Percentiles rank a stretch among this genome's conserved stretches.
These are phyloP conservation scores for Tylopilus sp. DNA, from an alignment of 1,284 basidiomycete genomes.

Conservation along the genomic window DNA sequence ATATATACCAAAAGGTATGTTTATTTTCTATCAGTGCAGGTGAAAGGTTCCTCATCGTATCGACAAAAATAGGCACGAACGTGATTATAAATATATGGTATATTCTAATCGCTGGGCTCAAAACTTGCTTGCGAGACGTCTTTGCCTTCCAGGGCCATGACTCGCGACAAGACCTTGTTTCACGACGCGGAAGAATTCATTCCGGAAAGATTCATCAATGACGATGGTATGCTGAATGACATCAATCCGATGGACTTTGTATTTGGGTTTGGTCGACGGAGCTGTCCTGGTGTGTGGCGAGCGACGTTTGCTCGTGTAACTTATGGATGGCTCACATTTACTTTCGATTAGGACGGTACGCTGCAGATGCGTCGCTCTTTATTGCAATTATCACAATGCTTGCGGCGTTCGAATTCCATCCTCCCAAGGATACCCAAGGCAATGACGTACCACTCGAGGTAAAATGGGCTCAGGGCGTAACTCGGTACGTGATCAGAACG, in stretches of 20 bases:
- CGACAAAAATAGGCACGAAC: constrained; percentile 7
- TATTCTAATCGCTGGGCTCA: too few species aligned
- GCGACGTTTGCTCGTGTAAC: background rate
- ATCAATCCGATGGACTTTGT: constrained; percentile 21
- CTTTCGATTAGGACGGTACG: constrained; percentile 12
- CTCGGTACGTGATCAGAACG: constrained; percentile 2
- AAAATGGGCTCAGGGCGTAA: background rate
- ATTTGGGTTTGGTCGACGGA: constrained; percentile 36
- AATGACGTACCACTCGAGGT: constrained; percentile 4
- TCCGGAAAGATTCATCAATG: constrained; percentile 27
- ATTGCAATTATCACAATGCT: too few species aligned
- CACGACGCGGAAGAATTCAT: constrained; percentile 26
- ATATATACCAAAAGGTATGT: constrained; percentile 27
- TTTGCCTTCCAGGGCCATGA: constrained; percentile 27
- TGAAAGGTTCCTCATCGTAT: background rate
- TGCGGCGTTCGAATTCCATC: constrained; percentile 10
- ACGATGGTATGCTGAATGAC: constrained; percentile 12
- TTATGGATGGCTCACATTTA: too few species aligned
- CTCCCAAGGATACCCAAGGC: constrained; percentile 10
- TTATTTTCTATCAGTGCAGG: background rate
- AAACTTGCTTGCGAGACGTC: too few species aligned
- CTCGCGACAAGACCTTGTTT: constrained; percentile 28
- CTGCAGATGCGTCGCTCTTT: background rate
- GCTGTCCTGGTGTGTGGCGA: constrained; percentile 19
- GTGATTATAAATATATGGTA: constrained; percentile 32